Base-by-base conservation (phyloP, 805 yeast species). In the Saccharomyces paradoxus region DNA sequence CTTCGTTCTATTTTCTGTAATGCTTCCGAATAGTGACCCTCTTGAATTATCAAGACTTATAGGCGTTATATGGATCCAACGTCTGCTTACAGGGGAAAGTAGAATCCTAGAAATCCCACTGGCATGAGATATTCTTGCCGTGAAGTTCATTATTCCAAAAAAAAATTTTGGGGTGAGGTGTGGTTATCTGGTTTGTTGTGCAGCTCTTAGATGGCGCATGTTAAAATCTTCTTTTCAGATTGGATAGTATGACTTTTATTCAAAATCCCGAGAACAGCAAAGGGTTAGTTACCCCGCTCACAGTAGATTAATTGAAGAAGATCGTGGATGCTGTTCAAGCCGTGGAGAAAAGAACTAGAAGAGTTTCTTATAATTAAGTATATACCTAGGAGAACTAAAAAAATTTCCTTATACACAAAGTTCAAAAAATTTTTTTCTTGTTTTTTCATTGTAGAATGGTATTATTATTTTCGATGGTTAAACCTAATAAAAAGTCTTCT, bases 1-100 rank as follows among this genome's bases (percentile, higher is more conserved):
- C 44, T 37, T 37, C 17, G 17, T 17, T 21, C 6, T 57, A 32
- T 57, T 55, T 50, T 63, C 55, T 8, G 67, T 63, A 46, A 65
- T 49, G n/a, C 60, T 60, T n/a, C 67, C 67, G 55, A 65, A 63
- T 9, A 65, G 53, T 17, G 60, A 60, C 1, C 53, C 50, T 37
- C 12, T 17, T 37, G 44, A 37, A 37, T 37, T 37, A 22, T 37
- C 17, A 17, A 37, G 17, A 17, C 22, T 17, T 37, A 37, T 37
- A 7, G 44, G 44, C 10, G 44, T 37, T n/a, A 7, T 17, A 17
- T 37, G 44, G 1, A 37, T 37, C 44, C 10, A 37, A 9, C 44
- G 44, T 37, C 44, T 37, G 6, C 44, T 37, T 21, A 37, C 4
- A 17, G 44, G 13, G 17, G 9, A 37, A 17, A 37, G 44, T 17